phyloP scores from a whole-genome alignment of 306 rosid species.

The Prunus fruticosa region DNA sequence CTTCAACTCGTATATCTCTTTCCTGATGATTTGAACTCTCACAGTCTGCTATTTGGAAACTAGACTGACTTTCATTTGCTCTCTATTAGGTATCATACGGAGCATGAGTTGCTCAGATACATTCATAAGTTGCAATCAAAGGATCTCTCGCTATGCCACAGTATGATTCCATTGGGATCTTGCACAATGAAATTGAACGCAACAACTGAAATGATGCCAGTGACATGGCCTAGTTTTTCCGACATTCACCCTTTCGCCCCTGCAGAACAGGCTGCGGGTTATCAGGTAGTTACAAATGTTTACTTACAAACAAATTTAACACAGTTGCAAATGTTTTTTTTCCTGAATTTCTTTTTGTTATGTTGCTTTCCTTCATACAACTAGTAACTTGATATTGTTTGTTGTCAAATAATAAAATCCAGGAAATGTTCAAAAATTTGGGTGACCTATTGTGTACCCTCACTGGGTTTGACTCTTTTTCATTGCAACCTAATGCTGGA shows the following conservation, averaged over 20 bases:
- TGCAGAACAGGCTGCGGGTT: conserved; percentile 77
- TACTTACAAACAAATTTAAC: background rate
- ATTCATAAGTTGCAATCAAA: conserved; percentile 71
- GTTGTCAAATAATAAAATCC: conserved; percentile 24
- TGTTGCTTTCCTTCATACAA: conserved; percentile 31
- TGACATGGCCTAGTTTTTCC: conserved; percentile 84
- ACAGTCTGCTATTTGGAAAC: conserved; percentile 23
- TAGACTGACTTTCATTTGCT: conserved; percentile 24
- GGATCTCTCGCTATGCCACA: conserved; percentile 94
- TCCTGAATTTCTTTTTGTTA: conserved; percentile 14
- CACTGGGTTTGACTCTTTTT: conserved; percentile 97
- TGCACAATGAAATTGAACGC: conserved; percentile 99
- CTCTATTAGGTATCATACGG: conserved; percentile 78
- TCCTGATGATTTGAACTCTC: conserved; percentile 13
- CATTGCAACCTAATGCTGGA: conserved; percentile 99
- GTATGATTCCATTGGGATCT: conserved; percentile 98
- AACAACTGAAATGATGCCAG: conserved; percentile 99
- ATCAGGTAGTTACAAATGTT: conserved; percentile 60
- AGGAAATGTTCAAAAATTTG: conserved; percentile 94
- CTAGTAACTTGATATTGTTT: conserved; percentile 16
- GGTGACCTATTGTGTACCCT: conserved; percentile 81
- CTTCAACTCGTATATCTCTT: conserved; percentile 72
- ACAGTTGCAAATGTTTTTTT: conserved; percentile 2
- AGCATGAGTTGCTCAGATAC: conserved; percentile 95
- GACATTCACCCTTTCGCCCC: conserved; percentile 98